These are phyloP conservation scores for Kwoniella sp. DNA, from an alignment of 768 basidiomycete species.

Conservation along the genomic window DNA sequence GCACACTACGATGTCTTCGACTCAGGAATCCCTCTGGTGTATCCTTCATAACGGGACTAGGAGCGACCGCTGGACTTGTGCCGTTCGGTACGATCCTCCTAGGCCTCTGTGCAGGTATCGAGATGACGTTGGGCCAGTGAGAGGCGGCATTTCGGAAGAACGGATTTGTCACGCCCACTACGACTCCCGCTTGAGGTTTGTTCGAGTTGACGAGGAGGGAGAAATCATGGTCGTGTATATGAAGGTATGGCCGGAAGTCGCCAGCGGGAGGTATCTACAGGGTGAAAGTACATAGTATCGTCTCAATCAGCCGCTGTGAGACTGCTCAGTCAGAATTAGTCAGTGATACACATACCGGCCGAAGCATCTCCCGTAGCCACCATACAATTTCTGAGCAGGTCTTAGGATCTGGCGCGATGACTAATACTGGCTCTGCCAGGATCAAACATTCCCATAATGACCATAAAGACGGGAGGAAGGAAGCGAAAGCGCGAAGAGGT, in stretches of 20 bases:
- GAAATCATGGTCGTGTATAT: constrained; percentile 91
- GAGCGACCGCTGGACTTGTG: constrained; percentile 10
- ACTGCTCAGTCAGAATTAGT: too few species aligned
- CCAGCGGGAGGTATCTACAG: constrained; percentile 74
- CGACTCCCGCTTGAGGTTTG: constrained; percentile 53
- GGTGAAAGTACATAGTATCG: too few species aligned
- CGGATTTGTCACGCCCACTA: constrained; percentile 56
- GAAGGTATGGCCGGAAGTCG: constrained; percentile 91
- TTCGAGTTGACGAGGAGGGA: constrained; percentile 73
- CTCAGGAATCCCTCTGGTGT: constrained; percentile 52
- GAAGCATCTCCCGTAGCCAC: constrained; percentile 85
- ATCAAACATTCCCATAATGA: constrained; percentile 86
- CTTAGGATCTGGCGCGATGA: constrained; percentile 76
- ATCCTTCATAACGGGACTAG: constrained; percentile 32
- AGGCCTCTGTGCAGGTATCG: constrained; percentile 34
- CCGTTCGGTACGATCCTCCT: constrained; percentile 16
- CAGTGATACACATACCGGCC: constrained; percentile 64
- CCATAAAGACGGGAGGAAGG: constrained; percentile 58
- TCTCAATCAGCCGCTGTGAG: too few species aligned
- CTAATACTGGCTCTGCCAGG: constrained; percentile 82
- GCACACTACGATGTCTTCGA: constrained; percentile 74
- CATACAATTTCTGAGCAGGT: constrained; percentile 81
- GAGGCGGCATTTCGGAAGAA: constrained; percentile 56
- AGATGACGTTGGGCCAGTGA: constrained; percentile 57
- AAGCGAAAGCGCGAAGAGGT: constrained; percentile 53